Base-by-base conservation (phyloP, 2,329 filamentous ascomycete genomes). In the Aspergillus carbonarius region DNA sequence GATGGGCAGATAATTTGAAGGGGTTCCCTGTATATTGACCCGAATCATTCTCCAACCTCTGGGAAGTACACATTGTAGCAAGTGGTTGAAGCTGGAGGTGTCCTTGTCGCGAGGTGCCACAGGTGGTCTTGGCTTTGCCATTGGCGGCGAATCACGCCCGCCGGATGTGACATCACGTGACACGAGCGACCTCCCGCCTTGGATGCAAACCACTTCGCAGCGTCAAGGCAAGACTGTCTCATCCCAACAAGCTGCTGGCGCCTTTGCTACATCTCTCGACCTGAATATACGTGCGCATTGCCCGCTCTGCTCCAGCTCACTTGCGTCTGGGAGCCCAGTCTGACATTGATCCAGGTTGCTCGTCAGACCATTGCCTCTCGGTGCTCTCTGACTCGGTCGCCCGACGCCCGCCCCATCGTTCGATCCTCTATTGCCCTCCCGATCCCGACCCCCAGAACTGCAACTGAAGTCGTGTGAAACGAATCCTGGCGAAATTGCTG, bases 171-270 rank as follows among this genome's bases (percentile, higher is more conserved):
- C 47, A 39, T 67, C 72, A 74, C 70, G 69, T 75, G 72, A 73
- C 39, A 25, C 17, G 55, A 58, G 52, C 62, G 60, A 73, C 72
- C 61, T 73, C 70, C 71, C 71, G 74, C 72, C 72, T 71, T 75
- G 66, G 71, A 74, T 72, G 72, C 74, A 75, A 76, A 74, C 71
- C 71, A 68, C 68, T 69, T 70, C 64, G 60, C 61, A 64, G 64
- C 65, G 61, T 63, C 65, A 63, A 55, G 59, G 50, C 55, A 63
- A 63, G 62, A 63, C 60, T 59, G 66, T 58, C 66, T 54, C 71
- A 67, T 70, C 69, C 70, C 62, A 63, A 64, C 63, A 54, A 59
- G 60, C 57, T 58, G 54, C 53, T 62, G 60, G 44, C 57, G 54
- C 59, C 66, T 63, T 61, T 63, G 50, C 57, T 62, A 59, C 59